Evolutionary conservation across 495 filamentous ascomycete species (phyloP).

Genomic region (Xylaria palmicola): DNA sequence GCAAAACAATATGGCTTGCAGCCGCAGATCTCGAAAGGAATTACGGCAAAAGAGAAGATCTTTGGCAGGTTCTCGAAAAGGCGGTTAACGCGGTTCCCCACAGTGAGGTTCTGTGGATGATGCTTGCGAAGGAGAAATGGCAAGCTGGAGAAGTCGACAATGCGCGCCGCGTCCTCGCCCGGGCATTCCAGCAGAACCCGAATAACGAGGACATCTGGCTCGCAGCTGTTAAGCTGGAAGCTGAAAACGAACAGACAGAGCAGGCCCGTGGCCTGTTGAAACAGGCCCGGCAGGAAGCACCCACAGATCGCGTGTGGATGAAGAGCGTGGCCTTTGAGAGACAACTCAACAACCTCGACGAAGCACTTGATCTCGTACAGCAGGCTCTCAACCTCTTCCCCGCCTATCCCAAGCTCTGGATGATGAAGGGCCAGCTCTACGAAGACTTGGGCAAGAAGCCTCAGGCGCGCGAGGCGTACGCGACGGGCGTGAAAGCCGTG

Average conservation of each 20-base stretch:
- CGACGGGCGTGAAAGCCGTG: conserved; percentile 82
- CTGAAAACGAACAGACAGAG: conserved; percentile 75
- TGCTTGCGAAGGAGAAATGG: conserved; percentile 92
- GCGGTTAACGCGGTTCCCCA: conserved; percentile 90
- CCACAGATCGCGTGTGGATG: conserved; percentile 95
- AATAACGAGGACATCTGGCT: conserved; percentile 98
- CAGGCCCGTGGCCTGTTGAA: conserved; percentile 78
- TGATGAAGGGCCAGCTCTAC: conserved; percentile 99
- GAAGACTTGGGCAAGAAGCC: conserved; percentile 71
- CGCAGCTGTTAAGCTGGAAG: conserved; percentile 90
- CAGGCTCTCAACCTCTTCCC: conserved; percentile 89
- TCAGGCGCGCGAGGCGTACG: conserved; percentile 88
- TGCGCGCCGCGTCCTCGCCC: conserved; percentile 75
- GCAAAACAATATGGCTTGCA: conserved; percentile 80
- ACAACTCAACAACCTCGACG: conserved; percentile 72
- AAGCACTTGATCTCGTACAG: conserved; percentile 80
- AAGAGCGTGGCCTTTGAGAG: conserved; percentile 91
- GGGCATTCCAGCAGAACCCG: conserved; percentile 88
- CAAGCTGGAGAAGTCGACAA: conserved; percentile 80
- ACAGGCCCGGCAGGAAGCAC: conserved; percentile 78
- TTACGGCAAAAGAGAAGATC: conserved; percentile 79
- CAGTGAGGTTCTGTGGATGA: conserved; percentile 90
- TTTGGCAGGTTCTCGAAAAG: conserved; percentile 85
- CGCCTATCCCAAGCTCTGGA: conserved; percentile 84
- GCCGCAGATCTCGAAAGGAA: conserved; percentile 89